Percentiles rank a stretch among this genome's conserved stretches.
Evolutionary conservation across 148 eudicot genomes (phyloP).

Genomic region (Rhododendron williamsianum): DNA sequence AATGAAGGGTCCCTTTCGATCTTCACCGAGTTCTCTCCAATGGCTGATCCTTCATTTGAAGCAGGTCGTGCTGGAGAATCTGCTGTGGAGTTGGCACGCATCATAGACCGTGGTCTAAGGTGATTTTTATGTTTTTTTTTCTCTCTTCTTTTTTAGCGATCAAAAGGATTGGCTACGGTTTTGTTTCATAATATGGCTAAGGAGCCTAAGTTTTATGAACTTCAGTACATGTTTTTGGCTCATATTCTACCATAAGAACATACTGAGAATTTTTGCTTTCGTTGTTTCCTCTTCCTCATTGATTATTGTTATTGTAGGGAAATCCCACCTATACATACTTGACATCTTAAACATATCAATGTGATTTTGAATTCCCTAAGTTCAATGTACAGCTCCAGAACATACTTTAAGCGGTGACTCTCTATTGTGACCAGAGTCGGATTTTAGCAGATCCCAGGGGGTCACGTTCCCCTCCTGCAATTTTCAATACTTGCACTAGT

Average conservation of each 20-base stretch:
- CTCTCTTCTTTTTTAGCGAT: background rate
- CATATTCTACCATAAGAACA: background rate
- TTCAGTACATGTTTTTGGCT: background rate
- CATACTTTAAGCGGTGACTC: background rate
- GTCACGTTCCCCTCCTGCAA: background rate
- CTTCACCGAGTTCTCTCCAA: slow-evolving; percentile 83
- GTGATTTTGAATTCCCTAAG: background rate
- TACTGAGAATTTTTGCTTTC: background rate
- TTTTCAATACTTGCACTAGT: background rate
- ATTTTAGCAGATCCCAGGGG: background rate
- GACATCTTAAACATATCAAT: background rate
- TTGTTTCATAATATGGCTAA: background rate
- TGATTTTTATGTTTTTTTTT: slow-evolving; percentile 8
- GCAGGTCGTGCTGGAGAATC: slow-evolving; percentile 78
- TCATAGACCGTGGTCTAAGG: slow-evolving; percentile 92
- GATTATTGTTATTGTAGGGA: background rate
- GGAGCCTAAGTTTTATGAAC: background rate
- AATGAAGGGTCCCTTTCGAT: slow-evolving; percentile 86
- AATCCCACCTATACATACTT: background rate
- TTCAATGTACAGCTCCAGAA: background rate
- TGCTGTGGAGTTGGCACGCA: slow-evolving; percentile 88
- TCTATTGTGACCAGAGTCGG: background rate
- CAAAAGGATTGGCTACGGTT: background rate
- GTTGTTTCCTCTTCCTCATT: background rate
- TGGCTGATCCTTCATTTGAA: slow-evolving; percentile 97